Base-by-base conservation (phyloP, 2,329 filamentous ascomycete genomes). In the Domatiomyces catenatus region DNA sequence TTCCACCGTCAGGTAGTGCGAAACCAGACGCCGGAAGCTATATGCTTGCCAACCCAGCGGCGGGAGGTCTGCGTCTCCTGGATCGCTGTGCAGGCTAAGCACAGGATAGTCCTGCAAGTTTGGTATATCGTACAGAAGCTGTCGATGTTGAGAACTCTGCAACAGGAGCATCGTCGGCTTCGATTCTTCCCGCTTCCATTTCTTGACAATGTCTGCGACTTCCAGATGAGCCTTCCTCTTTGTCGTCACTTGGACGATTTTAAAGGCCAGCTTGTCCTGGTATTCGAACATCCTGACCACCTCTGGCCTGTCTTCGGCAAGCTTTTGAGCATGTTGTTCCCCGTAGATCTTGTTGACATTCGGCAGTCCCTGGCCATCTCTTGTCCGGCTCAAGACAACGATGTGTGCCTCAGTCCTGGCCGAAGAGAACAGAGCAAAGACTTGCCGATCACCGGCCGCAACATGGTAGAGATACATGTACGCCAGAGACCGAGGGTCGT, bases 391-490 rank as follows among this genome's bases (percentile, higher is more conserved):
- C 39, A 94, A 75, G n/a, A 95, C 83, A 48, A 96, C 75, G 48
- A 99, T 79, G 60, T 94, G 80, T 0, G 89, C 92, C 60, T 92
- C 81, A 10, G 81, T 76, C 56, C 77, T 83, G 0, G 79, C 79
- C 0, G 87, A 90, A 0, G 90, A 96, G 66, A 98, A 94, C 4
- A 98, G 66, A 0, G 87, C 89, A 64, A 95, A 96, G 48, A 98
- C 83, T 62, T 98, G 89, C 36, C 87, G 79, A 52, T 98, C 90
- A 2, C 89, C 88, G 10, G 88, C 82, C 44, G 83, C 82, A 61
- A 98, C 84, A 66, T 99, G 92, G 51, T 94, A 95, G 24, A 98
- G 72, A 62, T 92, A 95, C 49, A 96, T 75, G 63, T 94, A 98
- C 18, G 81, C 82, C 63, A 96, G 74, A 0, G 79, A 74, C n/a